Evolutionary conservation across 1,284 basidiomycete genomes (phyloP).

Genomic region (Ganoderma leucocontextum): DNA sequence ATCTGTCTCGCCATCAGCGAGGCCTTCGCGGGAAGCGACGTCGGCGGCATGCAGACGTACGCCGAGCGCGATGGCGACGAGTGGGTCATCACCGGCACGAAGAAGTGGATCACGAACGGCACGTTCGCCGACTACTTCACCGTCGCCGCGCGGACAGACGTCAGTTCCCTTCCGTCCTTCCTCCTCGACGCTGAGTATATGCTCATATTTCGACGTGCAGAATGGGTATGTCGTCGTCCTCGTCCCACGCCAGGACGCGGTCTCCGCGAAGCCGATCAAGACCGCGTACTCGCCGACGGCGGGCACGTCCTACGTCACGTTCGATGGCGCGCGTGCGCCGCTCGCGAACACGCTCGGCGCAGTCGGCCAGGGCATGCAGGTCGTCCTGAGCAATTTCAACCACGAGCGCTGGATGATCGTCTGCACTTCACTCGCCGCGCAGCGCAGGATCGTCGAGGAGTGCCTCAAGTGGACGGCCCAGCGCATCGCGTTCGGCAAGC

Average conservation of each 20-base stretch:
- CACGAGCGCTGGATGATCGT: slow-evolving; percentile 91
- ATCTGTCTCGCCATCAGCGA: slow-evolving; percentile 80
- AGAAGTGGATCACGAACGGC: slow-evolving; percentile 98
- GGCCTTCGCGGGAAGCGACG: slow-evolving; percentile 94
- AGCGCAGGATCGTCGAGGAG: slow-evolving; percentile 80
- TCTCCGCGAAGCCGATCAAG: slow-evolving; percentile 92
- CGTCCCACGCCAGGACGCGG: slow-evolving; percentile 80
- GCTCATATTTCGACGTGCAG: slow-evolving; percentile 39
- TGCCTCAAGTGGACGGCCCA: slow-evolving; percentile 89
- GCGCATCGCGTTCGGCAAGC: slow-evolving; percentile 88
- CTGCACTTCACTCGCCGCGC: slow-evolving; percentile 73
- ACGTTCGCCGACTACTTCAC: slow-evolving; percentile 84
- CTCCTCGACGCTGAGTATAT: neutral
- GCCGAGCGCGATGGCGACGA: slow-evolving; percentile 85
- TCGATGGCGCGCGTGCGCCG: slow-evolving; percentile 91
- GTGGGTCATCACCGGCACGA: slow-evolving; percentile 91
- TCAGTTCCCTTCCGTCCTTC: slow-evolving; percentile 32
- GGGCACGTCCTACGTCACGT: slow-evolving; percentile 92
- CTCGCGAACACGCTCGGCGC: slow-evolving; percentile 87
- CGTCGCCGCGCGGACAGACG: slow-evolving; percentile 76
- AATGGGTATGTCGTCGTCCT: slow-evolving; percentile 90
- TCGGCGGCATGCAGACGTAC: slow-evolving; percentile 83
- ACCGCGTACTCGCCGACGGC: slow-evolving; percentile 88
- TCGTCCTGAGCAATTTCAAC: slow-evolving; percentile 89
- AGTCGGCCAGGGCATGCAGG: slow-evolving; percentile 86